Conservation (phyloP, 352 stramenopile genomes). For the Globisporangium spinosum region DNA sequence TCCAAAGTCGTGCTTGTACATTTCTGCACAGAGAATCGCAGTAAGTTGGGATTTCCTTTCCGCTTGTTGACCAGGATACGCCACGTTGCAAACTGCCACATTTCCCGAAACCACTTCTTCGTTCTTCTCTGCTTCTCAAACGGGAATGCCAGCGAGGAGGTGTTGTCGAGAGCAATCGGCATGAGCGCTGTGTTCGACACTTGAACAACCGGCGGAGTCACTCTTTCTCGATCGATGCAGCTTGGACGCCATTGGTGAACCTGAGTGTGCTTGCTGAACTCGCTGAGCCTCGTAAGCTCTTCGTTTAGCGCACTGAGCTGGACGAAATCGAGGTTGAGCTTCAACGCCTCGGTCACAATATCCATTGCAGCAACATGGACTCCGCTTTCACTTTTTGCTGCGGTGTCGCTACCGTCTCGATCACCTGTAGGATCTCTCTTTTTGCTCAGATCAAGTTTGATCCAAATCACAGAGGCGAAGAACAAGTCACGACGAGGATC, state of each 20-base stretch:
- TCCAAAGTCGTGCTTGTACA: conserved; percentile 1
- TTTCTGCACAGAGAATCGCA: conserved; percentile 11
- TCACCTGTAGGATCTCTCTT: background rate
- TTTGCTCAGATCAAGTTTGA: conserved; percentile 58
- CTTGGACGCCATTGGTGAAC: conserved; percentile 43
- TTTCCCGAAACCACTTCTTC: conserved; percentile 47
- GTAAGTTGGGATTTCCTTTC: conserved; percentile 15
- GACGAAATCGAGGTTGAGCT: conserved; percentile 54
- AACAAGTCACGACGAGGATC: conserved; percentile 41
- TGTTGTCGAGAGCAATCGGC: conserved; percentile 25
- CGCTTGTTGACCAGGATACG: conserved; percentile 39
- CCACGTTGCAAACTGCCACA: conserved; percentile 64
- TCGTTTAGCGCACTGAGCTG: conserved; percentile 42
- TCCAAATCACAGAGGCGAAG: conserved; percentile 46
- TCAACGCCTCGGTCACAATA: conserved; percentile 52
- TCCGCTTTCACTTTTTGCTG: background rate
- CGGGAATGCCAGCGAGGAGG: conserved; percentile 14
- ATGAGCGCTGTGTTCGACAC: conserved; percentile 31
- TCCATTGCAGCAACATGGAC: conserved; percentile 37
- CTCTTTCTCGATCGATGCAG: conserved; percentile 40
- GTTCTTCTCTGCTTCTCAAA: conserved; percentile 34
- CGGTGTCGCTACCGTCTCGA: background rate
- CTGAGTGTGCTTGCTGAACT: conserved; percentile 33
- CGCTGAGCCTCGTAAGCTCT: conserved; percentile 37
- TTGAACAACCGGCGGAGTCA: conserved; percentile 32